A percentile compares a stretch with the other conserved stretches of the same genome.
phyloP scores from a whole-genome alignment of 768 basidiomycete species.

The Candolleomyces eurysporus region DNA sequence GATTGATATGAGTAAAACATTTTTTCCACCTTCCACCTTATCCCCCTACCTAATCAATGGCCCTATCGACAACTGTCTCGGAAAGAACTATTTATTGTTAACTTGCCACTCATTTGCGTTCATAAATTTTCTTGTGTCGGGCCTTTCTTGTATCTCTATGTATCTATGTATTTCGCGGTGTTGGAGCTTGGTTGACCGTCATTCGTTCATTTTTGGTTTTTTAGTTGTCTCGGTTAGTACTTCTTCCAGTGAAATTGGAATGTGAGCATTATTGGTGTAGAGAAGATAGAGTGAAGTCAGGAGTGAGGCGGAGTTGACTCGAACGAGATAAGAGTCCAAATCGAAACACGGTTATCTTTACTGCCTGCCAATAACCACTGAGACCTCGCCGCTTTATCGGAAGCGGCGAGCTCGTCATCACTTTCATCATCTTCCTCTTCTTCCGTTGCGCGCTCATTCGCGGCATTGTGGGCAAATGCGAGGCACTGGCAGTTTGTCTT shows the following conservation, averaged over 20 bases:
- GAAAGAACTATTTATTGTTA: no score
- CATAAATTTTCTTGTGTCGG: no score
- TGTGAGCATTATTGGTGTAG: not conserved
- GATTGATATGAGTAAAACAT: slow-evolving; percentile 40
- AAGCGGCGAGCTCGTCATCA: slow-evolving; percentile 51
- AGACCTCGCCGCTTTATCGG: slow-evolving; percentile 42
- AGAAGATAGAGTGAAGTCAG: not conserved
- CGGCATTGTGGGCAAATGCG: slow-evolving; percentile 51
- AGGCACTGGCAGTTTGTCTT: slow-evolving; percentile 73
- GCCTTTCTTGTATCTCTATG: no score
- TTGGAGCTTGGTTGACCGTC: no score
- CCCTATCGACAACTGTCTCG: no score
- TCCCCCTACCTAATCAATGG: not conserved
- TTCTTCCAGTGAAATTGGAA: not conserved
- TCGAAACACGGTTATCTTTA: slow-evolving; percentile 66
- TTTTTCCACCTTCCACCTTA: not conserved
- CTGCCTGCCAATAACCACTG: slow-evolving; percentile 66
- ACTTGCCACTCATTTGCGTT: no score
- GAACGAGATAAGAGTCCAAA: slow-evolving; percentile 69
- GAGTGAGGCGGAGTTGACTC: not conserved
- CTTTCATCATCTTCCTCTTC: slow-evolving; percentile 36
- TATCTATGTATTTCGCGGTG: no score
- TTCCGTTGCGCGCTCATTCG: not conserved
- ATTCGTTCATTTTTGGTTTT: no score
- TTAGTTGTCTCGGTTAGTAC: no score